Base-by-base conservation (phyloP, 768 basidiomycete genomes). In the Leccinum longicurvipes region DNA sequence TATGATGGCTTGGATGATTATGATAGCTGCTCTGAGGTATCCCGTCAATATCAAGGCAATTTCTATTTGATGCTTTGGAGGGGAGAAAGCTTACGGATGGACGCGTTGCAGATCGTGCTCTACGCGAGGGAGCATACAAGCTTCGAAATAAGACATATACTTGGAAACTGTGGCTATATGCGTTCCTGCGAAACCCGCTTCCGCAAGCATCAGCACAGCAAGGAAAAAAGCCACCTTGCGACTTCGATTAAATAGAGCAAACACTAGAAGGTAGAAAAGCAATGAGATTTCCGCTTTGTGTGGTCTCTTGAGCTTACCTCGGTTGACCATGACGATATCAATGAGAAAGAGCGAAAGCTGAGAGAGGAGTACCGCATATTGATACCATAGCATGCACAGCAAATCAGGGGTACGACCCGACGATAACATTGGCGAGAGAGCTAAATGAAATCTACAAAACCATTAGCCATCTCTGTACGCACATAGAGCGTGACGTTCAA, bases 1-100 rank as follows among this genome's bases (percentile, higher is more conserved):
- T 12, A 80, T 61, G 25, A 75, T 55, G 11, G 67, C 67, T 51
- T 80, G 79, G 19, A 69, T 21, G 6, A 73, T 60, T 0, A 75
- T 60, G 0, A 63, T 56, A 25, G 57, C 58, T 10, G 6, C 6
- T 41, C 63, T 63, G 42, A 36, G n/a, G 21, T 12, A 39, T 4
- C 21, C 23, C 21, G 21, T 63, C 36, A 60, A n/a, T 45, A 2
- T 8, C 21, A 23, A 23, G 0, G n/a, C 6, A 7, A 21, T 3
- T 47, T n/a, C 11, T 47, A n/a, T 29, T 6, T 14, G 27, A 5
- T 12, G 2, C 11, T 15, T 47, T 6, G n/a, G n/a, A 15, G n/a
- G 2, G 12, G 28, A 17, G 11, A 45, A 28, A 39, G 21, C 77
- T 76, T 56, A 29, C 55, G 32, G 28, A 14, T 56, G 36, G 32